Conservation (phyloP, 352 stramenopile species). For the Pythium scleroteichum region DNA sequence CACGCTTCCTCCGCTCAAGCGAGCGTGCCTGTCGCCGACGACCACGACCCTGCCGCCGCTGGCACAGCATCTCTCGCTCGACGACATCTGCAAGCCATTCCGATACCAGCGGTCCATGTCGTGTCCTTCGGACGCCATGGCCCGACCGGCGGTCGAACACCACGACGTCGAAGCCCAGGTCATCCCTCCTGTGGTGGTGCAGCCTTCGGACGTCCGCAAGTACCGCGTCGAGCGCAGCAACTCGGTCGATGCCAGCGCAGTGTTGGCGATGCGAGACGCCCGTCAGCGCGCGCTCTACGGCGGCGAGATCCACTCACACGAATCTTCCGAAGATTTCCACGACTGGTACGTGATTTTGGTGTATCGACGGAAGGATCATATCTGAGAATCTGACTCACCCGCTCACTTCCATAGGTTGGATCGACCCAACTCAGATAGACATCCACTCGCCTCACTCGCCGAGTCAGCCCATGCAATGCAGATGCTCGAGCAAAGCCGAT, state of each 20-base stretch:
- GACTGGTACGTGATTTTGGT: constrained; percentile 33
- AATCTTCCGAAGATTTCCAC: constrained; percentile 40
- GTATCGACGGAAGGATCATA: background rate
- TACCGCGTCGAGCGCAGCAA: constrained; percentile 59
- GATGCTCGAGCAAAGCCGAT: constrained; percentile 40
- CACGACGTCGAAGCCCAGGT: constrained; percentile 14
- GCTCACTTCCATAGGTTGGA: constrained; percentile 11
- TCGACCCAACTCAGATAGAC: constrained; percentile 14
- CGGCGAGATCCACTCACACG: constrained; percentile 18
- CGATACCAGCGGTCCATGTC: constrained; percentile 66
- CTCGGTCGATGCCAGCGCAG: constrained; percentile 48
- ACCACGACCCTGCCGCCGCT: constrained; percentile 29
- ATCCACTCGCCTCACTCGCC: constrained; percentile 50
- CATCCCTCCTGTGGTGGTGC: constrained; percentile 22
- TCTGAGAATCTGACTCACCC: background rate
- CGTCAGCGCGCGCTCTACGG: constrained; percentile 28
- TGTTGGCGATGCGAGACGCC: constrained; percentile 32
- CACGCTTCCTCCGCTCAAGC: constrained; percentile 34
- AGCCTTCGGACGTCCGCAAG: constrained; percentile 29
- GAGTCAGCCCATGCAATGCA: constrained; percentile 65
- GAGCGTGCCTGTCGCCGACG: constrained; percentile 22
- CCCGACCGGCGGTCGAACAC: constrained; percentile 8
- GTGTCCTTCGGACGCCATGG: constrained; percentile 73
- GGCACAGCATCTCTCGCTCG: constrained; percentile 24
- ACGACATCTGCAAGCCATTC: constrained; percentile 59